A percentile compares a stretch with the other conserved stretches of the same genome.
phyloP scores from a whole-genome alignment of 2,329 filamentous ascomycete genomes.

The Pyricularia pennisetigena region DNA sequence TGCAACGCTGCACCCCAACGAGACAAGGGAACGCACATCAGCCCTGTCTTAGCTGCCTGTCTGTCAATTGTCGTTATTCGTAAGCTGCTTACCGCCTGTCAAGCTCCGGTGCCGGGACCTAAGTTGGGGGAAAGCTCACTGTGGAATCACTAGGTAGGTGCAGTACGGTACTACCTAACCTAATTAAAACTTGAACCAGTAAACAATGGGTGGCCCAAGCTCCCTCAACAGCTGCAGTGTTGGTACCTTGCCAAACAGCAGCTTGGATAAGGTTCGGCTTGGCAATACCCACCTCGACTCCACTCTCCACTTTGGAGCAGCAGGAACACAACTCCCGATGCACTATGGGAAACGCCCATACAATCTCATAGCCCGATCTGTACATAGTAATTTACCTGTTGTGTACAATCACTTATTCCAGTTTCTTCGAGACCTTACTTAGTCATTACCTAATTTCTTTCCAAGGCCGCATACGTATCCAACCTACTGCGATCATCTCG shows the following conservation, averaged over 20 bases:
- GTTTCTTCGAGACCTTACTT: not conserved
- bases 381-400: not conserved
- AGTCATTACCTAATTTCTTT: not conserved
- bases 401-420: not conserved
- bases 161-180: too few relatives aligned
- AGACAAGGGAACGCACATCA: not conserved
- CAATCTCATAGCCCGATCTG: not conserved
- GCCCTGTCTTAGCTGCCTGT: not conserved
- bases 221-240: slow-evolving; percentile 11
- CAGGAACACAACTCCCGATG: not conserved
- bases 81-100: not conserved
- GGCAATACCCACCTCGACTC: not conserved
- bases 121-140: not conserved
- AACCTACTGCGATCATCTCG: not conserved
- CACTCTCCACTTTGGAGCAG: not conserved
- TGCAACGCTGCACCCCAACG: not conserved
- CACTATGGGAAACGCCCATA: not conserved
- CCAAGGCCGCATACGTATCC: not conserved
- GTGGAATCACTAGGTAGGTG: too few relatives aligned
- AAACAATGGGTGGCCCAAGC: slow-evolving; percentile 12
- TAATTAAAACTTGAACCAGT: too few relatives aligned
- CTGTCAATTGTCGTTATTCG: not conserved
- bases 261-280: not conserved
- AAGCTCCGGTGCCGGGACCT: not conserved
- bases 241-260: not conserved